phyloP scores from a whole-genome alignment of 345 rosid species.

The Bruguiera parviflora region DNA sequence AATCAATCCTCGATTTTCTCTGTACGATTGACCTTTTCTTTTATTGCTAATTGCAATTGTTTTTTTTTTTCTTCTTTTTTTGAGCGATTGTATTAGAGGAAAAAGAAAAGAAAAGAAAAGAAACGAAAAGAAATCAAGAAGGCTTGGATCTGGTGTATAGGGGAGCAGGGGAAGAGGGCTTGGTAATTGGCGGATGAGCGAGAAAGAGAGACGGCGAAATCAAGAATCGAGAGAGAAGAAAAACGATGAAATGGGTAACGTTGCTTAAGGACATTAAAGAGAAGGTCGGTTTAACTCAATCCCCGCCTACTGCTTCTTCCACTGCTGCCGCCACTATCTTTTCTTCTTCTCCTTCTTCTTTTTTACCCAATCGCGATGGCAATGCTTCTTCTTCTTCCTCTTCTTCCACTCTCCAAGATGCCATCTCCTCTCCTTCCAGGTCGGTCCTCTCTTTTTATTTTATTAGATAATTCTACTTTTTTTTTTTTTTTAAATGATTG shows the following conservation, averaged over 20 bases:
- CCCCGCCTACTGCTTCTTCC: conserved; percentile 43
- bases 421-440: conserved; percentile 64
- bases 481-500: no score
- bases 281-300: conserved; percentile 92
- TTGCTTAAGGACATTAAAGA: conserved; percentile 98
- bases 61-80: neutral
- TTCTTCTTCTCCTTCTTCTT: conserved; percentile 44
- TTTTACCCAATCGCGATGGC: conserved; percentile 27
- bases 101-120: conserved; percentile 5
- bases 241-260: conserved; percentile 96
- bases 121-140: conserved; percentile 14
- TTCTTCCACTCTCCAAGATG: conserved; percentile 33
- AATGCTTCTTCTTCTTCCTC: conserved; percentile 20
- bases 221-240: conserved; percentile 24
- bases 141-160: conserved; percentile 34
- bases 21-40: conserved; percentile 18
- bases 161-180: conserved; percentile 17
- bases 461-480: neutral
- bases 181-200: no score
- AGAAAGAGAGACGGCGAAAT: conserved; percentile 6
- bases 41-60: conserved; percentile 7
- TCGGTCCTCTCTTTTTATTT: neutral
- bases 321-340: conserved; percentile 43
- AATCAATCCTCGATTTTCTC: neutral
- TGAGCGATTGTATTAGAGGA: conserved; percentile 4